These are phyloP conservation scores for Potentilla sterilis DNA, from an alignment of 306 rosid genomes.

Conservation along the genomic window DNA sequence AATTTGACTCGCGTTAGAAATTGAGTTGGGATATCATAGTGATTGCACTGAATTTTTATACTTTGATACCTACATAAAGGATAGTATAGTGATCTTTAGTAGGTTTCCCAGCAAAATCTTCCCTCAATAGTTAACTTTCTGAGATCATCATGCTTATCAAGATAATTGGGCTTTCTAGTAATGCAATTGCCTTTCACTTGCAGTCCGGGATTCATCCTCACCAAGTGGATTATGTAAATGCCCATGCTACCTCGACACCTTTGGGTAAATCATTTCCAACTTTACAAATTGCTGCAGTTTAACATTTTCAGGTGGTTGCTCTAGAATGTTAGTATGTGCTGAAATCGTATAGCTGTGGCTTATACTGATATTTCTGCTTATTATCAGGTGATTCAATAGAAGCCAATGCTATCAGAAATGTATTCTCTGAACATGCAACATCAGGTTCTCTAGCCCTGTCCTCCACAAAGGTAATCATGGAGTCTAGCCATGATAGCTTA, in stretches of 20 bases:
- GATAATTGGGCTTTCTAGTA: slow-evolving; percentile 1
- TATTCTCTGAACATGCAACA: slow-evolving; percentile 49
- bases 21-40: slow-evolving; percentile 5
- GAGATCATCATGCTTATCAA: not conserved
- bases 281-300: slow-evolving; percentile 22
- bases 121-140: not conserved
- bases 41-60: slow-evolving; percentile 17
- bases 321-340: slow-evolving; percentile 6
- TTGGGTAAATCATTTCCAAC: slow-evolving; percentile 52
- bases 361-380: slow-evolving; percentile 12
- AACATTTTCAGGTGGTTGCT: slow-evolving; percentile 21
- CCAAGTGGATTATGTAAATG: slow-evolving; percentile 83
- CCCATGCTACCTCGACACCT: slow-evolving; percentile 90
- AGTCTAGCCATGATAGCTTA: not conserved
- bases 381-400: slow-evolving; percentile 74
- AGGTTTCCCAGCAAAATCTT: not conserved
- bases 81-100: slow-evolving; percentile 2
- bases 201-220: slow-evolving; percentile 80
- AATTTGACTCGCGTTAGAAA: not conserved
- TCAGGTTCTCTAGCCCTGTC: slow-evolving; percentile 76
- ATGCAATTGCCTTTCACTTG: slow-evolving; percentile 25
- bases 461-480: slow-evolving; percentile 76
- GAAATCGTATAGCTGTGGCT: slow-evolving; percentile 15
- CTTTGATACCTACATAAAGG: not conserved
- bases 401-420: slow-evolving; percentile 80